phyloP scores from a whole-genome alignment of 257 asterid species.

The Lantana camara region DNA sequence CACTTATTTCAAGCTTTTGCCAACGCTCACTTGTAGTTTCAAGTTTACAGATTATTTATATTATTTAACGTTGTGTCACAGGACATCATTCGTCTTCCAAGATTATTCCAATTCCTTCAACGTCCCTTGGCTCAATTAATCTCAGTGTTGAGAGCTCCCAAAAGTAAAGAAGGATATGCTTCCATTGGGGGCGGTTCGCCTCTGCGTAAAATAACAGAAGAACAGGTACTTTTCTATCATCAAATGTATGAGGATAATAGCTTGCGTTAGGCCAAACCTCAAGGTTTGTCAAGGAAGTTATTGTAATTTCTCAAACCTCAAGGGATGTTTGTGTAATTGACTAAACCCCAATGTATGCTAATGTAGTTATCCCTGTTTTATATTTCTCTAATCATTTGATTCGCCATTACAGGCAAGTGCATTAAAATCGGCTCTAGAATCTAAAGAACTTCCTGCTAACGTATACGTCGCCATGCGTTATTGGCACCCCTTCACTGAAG shows the following conservation, averaged over 20 bases:
- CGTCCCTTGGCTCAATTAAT: constrained; percentile 91
- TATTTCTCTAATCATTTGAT: constrained; percentile 4
- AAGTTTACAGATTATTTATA: constrained; percentile 13
- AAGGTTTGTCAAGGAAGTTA: too few relatives aligned
- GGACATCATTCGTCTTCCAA: constrained; percentile 98
- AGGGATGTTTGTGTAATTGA: too few relatives aligned
- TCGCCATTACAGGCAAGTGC: constrained; percentile 69
- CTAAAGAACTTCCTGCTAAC: constrained; percentile 62
- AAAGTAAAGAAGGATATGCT: constrained; percentile 97
- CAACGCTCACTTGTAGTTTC: background rate
- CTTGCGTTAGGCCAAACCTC: too few relatives aligned
- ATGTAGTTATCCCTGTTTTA: too few relatives aligned
- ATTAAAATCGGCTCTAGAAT: constrained; percentile 63
- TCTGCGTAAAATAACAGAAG: constrained; percentile 82
- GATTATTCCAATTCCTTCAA: constrained; percentile 84
- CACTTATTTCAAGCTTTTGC: too few relatives aligned
- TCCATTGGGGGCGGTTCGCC: constrained; percentile 99
- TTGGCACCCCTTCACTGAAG: constrained; percentile 99
- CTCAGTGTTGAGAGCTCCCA: constrained; percentile 82
- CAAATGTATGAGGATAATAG: background rate
- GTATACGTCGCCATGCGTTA: constrained; percentile 98
- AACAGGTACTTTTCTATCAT: constrained; percentile 59
- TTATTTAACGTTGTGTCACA: constrained; percentile 31
- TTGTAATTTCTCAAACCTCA: too few relatives aligned
- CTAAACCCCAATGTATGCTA: too few relatives aligned